Evolutionary conservation across 108 stramenopile genomes (phyloP), one percentile per base, ranked within the genome.

Genomic region (Skeletonema marinoi): DNA sequence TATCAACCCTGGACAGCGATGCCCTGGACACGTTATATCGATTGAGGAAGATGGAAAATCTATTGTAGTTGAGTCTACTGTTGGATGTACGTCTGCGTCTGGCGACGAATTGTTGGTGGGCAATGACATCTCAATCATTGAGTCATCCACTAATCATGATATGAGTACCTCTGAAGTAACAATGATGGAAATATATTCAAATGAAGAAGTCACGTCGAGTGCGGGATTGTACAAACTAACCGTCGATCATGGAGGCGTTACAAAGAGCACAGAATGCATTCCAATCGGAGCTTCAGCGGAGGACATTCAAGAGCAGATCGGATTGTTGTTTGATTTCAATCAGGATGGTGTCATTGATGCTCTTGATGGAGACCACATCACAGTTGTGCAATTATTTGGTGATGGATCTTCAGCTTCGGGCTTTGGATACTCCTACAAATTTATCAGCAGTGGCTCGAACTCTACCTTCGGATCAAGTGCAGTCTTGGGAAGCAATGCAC

Each of bases 381-480:
- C 68, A 21, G 89, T 94, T 4, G 71, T 66, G 64, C 81, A 86
- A 25, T 42, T 60, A 61, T 7, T 9, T 56, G 92, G 92, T 14
- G 90, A 93, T 63, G 92, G 89, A 5, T 65, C 68, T 33, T 62
- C 68, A 3, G 48, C 73, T 16, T 88, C 71, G 41, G 92, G 92
- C n/a, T 90, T 85, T 66, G 92, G 92, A 6, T 93, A 88, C 71
- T 56, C 60, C 16, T 93, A 93, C 78, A 70, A 75, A 39, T 65
- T 93, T 44, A 60, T 63, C 25, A 80, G 78, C 60, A 72, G 48
- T 7, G 84, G 80, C 35, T 78, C 82, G 16, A 21, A 13, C 1
- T 61, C 61, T 48, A 59, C 59, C 32, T 66, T 65, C 67, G 88
- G 87, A 12, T 50, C 81, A 30, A 86, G 82, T 64, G 68, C 82